Percentiles rank a stretch among this genome's conserved stretches.
Evolutionary conservation across 2,329 filamentous ascomycete genomes (phyloP).

Genomic region (Verticillium albo-atrum): DNA sequence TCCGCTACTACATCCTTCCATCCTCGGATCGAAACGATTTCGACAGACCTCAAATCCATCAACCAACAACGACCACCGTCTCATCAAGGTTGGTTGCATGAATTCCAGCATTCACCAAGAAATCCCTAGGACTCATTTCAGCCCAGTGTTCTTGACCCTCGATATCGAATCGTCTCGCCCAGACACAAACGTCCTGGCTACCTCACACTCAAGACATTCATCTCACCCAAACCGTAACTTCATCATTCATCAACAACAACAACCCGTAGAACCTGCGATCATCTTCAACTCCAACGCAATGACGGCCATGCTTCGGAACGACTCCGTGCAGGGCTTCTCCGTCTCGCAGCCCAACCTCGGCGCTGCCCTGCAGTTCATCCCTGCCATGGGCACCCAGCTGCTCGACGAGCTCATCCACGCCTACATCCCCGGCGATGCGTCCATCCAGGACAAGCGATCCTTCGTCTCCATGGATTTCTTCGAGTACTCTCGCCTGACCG

Average conservation of each 20-base stretch:
- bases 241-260: background rate
- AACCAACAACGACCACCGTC: background rate
- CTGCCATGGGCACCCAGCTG: slow-evolving; percentile 59
- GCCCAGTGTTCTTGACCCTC: background rate
- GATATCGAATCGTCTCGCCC: background rate
- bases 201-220: background rate
- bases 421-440: slow-evolving; percentile 48
- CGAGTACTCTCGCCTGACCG: slow-evolving; percentile 46
- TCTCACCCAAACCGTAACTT: background rate
- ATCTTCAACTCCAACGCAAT: slow-evolving; percentile 13
- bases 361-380: slow-evolving; percentile 58
- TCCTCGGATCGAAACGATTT: background rate
- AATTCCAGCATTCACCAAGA: background rate
- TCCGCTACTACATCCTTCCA: background rate
- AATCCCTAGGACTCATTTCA: background rate
- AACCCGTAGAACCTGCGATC: background rate
- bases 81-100: background rate
- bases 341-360: slow-evolving; percentile 56
- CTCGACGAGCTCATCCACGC: slow-evolving; percentile 56
- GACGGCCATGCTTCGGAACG: slow-evolving; percentile 30
- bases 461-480: slow-evolving; percentile 57
- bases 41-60: background rate
- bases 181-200: background rate
- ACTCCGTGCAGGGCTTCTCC: slow-evolving; percentile 47
- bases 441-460: slow-evolving; percentile 55